Evolutionary conservation across 2,329 filamentous ascomycete genomes (phyloP).

Genomic region (Elsinoe fawcettii): DNA sequence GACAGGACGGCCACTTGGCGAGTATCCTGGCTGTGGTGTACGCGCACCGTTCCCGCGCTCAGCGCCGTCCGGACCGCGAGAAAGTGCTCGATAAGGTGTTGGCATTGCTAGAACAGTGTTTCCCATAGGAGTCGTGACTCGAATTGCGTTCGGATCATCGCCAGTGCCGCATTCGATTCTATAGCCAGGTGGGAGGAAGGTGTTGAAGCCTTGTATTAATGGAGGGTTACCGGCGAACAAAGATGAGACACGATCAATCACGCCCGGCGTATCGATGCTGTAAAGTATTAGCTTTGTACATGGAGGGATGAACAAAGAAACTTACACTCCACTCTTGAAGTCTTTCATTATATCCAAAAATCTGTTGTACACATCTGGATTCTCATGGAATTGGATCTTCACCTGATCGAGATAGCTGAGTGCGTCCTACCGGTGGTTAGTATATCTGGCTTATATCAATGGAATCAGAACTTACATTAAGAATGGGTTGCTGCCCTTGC

Average conservation of each 20-base stretch:
- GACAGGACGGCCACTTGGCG: constrained; percentile 37
- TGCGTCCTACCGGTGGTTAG: constrained; percentile 51
- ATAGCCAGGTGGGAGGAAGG: constrained; percentile 88
- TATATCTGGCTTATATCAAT: background rate
- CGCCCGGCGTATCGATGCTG: constrained; percentile 89
- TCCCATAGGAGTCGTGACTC: constrained; percentile 96
- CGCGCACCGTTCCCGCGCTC: constrained; percentile 30
- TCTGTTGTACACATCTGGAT: constrained; percentile 93
- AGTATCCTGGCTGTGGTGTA: constrained; percentile 33
- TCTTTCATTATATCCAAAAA: constrained; percentile 99
- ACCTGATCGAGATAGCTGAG: constrained; percentile 96
- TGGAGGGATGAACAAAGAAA: constrained; percentile 27
- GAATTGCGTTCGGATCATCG: constrained; percentile 89
- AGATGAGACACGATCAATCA: constrained; percentile 92
- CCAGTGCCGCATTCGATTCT: constrained; percentile 91
- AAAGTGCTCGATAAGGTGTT: constrained; percentile 39
- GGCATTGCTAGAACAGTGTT: constrained; percentile 87
- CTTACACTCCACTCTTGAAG: constrained; percentile 93
- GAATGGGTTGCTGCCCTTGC: constrained; percentile 76
- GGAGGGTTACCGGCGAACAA: constrained; percentile 91
- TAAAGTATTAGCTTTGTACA: constrained; percentile 16
- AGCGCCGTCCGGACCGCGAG: constrained; percentile 31
- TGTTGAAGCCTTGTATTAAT: constrained; percentile 85
- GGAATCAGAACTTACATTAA: constrained; percentile 46
- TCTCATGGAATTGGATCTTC: constrained; percentile 94